Conservation (phyloP, 164 flowering plant species). For the Cinnamomum micranthum region DNA sequence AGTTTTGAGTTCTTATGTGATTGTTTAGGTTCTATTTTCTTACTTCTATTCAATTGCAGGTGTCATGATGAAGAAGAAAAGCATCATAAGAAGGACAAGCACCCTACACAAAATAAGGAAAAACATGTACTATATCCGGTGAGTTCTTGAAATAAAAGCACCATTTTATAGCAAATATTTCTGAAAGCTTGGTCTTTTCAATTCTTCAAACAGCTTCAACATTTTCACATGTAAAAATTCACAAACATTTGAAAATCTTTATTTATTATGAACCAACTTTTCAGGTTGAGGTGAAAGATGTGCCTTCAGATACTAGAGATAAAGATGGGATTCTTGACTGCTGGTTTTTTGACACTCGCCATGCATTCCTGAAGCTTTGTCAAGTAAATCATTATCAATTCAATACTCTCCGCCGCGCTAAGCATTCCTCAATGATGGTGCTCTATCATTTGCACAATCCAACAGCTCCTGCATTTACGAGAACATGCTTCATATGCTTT, state of each 20-base stretch:
- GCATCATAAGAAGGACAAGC: constrained; percentile 79
- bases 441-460: constrained; percentile 99
- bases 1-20: no score
- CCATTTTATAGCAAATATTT: neutral
- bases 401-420: constrained; percentile 97
- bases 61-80: constrained; percentile 80
- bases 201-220: neutral
- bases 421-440: constrained; percentile 99
- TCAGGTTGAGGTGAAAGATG: constrained; percentile 80
- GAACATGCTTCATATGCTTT: constrained; percentile 73
- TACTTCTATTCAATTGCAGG: constrained; percentile 28
- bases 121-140: constrained; percentile 64
- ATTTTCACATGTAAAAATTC: constrained; percentile 2
- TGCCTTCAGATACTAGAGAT: constrained; percentile 83
- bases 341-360: constrained; percentile 97
- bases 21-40: no score
- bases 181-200: no score
- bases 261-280: neutral
- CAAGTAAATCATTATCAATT: constrained; percentile 98
- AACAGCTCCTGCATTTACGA: constrained; percentile 97
- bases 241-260: neutral
- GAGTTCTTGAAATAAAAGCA: constrained; percentile 25
- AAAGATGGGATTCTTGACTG: constrained; percentile 94
- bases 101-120: constrained; percentile 74
- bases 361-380: constrained; percentile 95